Base-by-base conservation (phyloP, 345 rosid species). In the Crucihimalaya himalaica region DNA sequence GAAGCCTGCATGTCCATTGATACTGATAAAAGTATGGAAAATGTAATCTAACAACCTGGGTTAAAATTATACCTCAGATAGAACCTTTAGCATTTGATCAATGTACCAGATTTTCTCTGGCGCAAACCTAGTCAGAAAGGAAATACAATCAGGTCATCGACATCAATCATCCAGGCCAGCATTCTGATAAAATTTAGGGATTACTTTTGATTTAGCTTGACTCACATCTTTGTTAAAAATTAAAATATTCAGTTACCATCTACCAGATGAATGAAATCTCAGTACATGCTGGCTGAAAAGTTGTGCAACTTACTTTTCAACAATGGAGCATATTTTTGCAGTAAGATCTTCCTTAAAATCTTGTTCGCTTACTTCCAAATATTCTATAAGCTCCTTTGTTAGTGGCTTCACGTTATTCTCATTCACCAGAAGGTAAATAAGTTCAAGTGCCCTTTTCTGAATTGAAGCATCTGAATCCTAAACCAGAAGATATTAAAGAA, bases 401-500 rank as follows among this genome's bases (percentile, higher is more conserved):
- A 95, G 76, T 63, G 92, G 84, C 84, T 89, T 85, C 82, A 92
- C 97, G 80, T 95, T 95, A 74, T 66, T 92, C 78, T 88, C 98
- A 83, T 92, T 95, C 52, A 95, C 93, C 59, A 95, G 80, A 74
- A 88, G 79, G 78, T 83, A 91, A 70, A 87, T 83, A 79, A 95
- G 91, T 79, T 92, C 96, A 78, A 95, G 96, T 47, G 99, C 97
- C 80, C 93, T 86, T 88, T 92, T 95, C 72, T 89, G 89, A 77
- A 95, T 92, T 28, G 99, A 95, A 80, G 97, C 97, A 87, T 92
- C 99, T 65, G 87, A 83, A 86, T 95, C 99, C 99, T 95, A 89
- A 63, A 86, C 79, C 60, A 59, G 53, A 70, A 63, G 74, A 77
- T 72, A 60, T 65, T 55, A 42, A 83, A 68, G 73, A 78, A 72